phyloP scores from a whole-genome alignment of 257 asterid species.

The Ligustrum vulgare region DNA sequence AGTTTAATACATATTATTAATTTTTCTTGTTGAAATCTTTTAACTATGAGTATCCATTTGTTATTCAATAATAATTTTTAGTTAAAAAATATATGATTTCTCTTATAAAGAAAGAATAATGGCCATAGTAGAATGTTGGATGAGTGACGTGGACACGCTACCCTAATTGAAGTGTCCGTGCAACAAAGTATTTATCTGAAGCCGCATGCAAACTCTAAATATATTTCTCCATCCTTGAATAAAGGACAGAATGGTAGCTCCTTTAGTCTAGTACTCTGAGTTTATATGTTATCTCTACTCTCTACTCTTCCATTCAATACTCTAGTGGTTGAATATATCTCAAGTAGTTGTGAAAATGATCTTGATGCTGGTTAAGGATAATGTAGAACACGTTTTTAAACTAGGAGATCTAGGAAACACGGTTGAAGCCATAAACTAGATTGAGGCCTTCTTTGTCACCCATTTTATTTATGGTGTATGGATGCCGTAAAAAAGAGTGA shows the following conservation, averaged over 20 bases:
- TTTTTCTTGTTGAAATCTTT: too few species aligned
- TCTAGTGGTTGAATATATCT: neutral
- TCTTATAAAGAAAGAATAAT: too few species aligned
- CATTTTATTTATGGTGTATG: neutral
- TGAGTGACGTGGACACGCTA: too few species aligned
- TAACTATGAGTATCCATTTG: too few species aligned
- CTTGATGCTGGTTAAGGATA: neutral
- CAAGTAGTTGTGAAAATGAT: neutral
- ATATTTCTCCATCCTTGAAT: neutral
- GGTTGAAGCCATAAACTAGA: constrained; percentile 1
- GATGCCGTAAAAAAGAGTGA: neutral
- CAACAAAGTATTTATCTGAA: neutral
- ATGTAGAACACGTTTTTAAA: neutral
- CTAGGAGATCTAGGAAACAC: neutral
- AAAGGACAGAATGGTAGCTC: neutral
- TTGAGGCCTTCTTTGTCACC: neutral
- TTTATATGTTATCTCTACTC: neutral
- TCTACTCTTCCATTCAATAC: neutral
- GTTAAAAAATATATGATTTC: too few species aligned
- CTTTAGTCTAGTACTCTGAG: neutral
- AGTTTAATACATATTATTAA: too few species aligned
- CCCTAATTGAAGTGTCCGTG: too few species aligned
- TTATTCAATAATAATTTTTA: too few species aligned
- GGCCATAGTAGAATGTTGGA: too few species aligned
- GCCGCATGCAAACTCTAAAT: neutral